Percentiles rank a stretch among this genome's conserved stretches.
Evolutionary conservation across 805 yeast genomes (phyloP).

Genomic region (Ogataea chonburiensis): DNA sequence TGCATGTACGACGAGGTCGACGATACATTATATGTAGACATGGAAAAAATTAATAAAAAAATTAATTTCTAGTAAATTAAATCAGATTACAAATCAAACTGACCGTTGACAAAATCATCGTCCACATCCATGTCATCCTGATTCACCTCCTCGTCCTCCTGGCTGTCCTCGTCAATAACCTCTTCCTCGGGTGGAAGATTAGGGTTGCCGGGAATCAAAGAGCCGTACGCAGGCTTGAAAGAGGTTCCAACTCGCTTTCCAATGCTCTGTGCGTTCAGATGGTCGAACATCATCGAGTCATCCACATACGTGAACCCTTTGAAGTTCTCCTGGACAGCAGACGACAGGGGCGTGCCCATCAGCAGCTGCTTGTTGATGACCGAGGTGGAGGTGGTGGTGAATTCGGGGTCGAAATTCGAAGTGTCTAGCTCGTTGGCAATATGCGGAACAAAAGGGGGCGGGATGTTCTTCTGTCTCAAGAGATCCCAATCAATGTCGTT

Average conservation of each 20-base stretch:
- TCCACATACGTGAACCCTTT: slow-evolving; percentile 97
- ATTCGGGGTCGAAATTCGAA: slow-evolving; percentile 96
- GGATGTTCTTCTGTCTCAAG: slow-evolving; percentile 73
- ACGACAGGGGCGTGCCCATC: slow-evolving; percentile 75
- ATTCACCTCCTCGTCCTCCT: slow-evolving; percentile 39
- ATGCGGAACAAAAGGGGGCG: slow-evolving; percentile 97
- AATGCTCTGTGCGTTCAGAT: slow-evolving; percentile 43
- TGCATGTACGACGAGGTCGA: slow-evolving; percentile 76
- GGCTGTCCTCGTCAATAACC: slow-evolving; percentile 70
- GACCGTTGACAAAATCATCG: slow-evolving; percentile 85
- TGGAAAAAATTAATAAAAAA: slow-evolving; percentile 18
- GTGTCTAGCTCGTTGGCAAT: slow-evolving; percentile 89
- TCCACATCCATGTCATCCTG: slow-evolving; percentile 52
- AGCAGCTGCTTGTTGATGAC: slow-evolving; percentile 67
- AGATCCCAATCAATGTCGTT: slow-evolving; percentile 88
- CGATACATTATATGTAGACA: slow-evolving; percentile 54
- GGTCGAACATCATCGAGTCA: slow-evolving; percentile 88
- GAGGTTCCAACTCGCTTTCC: slow-evolving; percentile 39
- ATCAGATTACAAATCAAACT: slow-evolving; percentile 63
- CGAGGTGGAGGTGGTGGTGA: slow-evolving; percentile 87
- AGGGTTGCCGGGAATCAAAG: slow-evolving; percentile 77
- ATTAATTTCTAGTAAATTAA: slow-evolving; percentile 1
- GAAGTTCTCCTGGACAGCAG: slow-evolving; percentile 94
- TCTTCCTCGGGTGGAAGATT: slow-evolving; percentile 81
- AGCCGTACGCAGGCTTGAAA: slow-evolving; percentile 49